Base-by-base conservation (phyloP, 306 rosid species). In the Prunus davidiana region DNA sequence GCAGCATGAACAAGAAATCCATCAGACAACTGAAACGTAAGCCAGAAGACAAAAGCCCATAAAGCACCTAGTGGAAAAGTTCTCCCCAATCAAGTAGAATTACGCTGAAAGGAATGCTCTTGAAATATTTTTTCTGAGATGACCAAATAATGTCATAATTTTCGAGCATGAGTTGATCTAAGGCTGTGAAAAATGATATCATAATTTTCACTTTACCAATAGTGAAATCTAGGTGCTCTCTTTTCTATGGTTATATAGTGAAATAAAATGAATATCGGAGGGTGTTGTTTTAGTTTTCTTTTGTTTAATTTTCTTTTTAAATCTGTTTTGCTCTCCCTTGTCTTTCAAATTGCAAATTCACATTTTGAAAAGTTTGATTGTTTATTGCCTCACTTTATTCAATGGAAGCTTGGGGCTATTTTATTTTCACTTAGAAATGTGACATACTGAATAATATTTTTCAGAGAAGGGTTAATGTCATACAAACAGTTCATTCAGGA, bases 401-500 rank as follows among this genome's bases (percentile, higher is more conserved):
- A 58, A 71, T 50, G 43, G 65, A 14, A 49, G 34, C 50, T 19
- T 65, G 18, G 78, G 32, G 61, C 28, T 30, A 18, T 60, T 2
- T 45, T 75, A 58, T 55, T 30, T 34, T 75, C 54, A 38, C 41
- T 3, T 73, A 67, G 81, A 64, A 60, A 79, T 34, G 27, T 75
- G 73, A 80, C 81, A 56, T 34, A 69, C 38, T 80, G 54, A 30
- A 38, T 52, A 51, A 46, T 81, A 76, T 62, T 88, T 38, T 85
- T 49, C 88, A 96, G 99, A 78, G 99, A 92, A 84, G 99, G 99
- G 30, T 84, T 96, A 84, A 92, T 96, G 99, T 89, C 98, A 16
- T 96, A 96, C 78, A 96, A 96, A 78, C 98, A 92, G 79, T 96
- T 96, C 90, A 96, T 96, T 80, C 99, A 92, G 87, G 99, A 96